A percentile compares a stretch with the other conserved stretches of the same genome.
phyloP scores from a whole-genome alignment of 2,329 filamentous ascomycete genomes.

The Metarhizium humberi region DNA sequence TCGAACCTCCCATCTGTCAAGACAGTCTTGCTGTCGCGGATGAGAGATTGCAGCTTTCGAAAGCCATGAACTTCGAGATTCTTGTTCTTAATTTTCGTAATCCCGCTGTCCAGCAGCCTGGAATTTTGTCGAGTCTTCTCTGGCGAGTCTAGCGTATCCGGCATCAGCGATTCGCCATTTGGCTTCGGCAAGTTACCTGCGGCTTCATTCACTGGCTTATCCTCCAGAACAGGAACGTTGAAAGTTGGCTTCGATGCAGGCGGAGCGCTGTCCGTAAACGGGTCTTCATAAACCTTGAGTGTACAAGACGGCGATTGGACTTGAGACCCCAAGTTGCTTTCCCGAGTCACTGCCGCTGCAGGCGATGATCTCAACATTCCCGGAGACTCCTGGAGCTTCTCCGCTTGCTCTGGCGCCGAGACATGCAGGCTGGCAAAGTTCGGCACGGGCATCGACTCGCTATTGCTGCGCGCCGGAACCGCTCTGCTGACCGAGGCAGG shows the following conservation, averaged over 20 bases:
- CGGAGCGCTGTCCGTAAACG: slow-evolving; percentile 39
- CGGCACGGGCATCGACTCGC: slow-evolving; percentile 24
- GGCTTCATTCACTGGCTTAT: slow-evolving; percentile 52
- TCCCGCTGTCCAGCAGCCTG: slow-evolving; percentile 63
- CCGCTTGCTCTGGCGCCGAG: slow-evolving; percentile 19
- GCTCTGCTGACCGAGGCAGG: slow-evolving; percentile 30
- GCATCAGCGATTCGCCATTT: slow-evolving; percentile 13
- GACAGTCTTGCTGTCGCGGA: slow-evolving; percentile 55
- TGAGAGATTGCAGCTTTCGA: slow-evolving; percentile 65
- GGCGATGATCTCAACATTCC: slow-evolving; percentile 6
- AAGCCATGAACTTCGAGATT: slow-evolving; percentile 75
- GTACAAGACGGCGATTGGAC: slow-evolving; percentile 24
- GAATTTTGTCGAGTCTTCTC: slow-evolving; percentile 49
- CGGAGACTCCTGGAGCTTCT: slow-evolving; percentile 6
- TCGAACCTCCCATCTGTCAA: slow-evolving; percentile 62
- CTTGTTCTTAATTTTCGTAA: slow-evolving; percentile 60
- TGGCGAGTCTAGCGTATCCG: slow-evolving; percentile 16
- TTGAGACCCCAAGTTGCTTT: slow-evolving; percentile 3
- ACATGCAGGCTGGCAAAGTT: slow-evolving; percentile 28
- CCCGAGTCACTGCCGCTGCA: slow-evolving; percentile 3
- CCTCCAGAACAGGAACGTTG: slow-evolving; percentile 45
- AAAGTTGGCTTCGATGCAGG: slow-evolving; percentile 35
- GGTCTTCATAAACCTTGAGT: slow-evolving; percentile 54
- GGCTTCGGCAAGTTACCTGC: slow-evolving; percentile 21
- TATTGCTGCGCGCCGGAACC: not conserved